Conservation (phyloP, 2,329 filamentous ascomycete species). For the Talaromyces sp. region DNA sequence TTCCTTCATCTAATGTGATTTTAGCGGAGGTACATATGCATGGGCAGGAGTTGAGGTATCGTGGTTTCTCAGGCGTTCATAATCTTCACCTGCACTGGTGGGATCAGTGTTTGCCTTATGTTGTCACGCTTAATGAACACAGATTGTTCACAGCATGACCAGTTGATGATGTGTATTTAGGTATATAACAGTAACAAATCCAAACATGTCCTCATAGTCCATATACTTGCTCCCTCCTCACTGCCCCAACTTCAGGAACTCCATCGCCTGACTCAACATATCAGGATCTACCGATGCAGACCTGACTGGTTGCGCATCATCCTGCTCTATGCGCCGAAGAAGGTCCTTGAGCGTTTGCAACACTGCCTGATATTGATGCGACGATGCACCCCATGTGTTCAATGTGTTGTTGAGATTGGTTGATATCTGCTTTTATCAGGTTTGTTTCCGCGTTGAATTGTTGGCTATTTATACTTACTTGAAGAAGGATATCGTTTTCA, state of each 20-base stretch:
- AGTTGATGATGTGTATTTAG: conserved; percentile 1
- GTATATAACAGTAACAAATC: background rate
- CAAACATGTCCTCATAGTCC: background rate
- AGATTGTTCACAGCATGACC: background rate
- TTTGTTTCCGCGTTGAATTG: too few relatives aligned
- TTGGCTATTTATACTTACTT: background rate
- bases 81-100: background rate
- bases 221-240: background rate
- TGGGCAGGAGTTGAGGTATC: conserved; percentile 17
- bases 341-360: conserved; percentile 35
- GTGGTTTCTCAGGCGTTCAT: conserved; percentile 12
- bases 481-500: conserved; percentile 8
- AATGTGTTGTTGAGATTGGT: conserved; percentile 42
- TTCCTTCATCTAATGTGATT: background rate
- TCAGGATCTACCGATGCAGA: conserved; percentile 26
- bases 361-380: conserved; percentile 37
- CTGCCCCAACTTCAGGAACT: conserved; percentile 29
- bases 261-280: conserved; percentile 33
- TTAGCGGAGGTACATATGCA: conserved; percentile 9
- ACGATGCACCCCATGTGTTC: conserved; percentile 38
- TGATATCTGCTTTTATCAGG: conserved; percentile 33
- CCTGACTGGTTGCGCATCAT: background rate
- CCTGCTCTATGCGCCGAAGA: conserved; percentile 28
- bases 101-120: background rate
- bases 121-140: background rate